A percentile compares a stretch with the other conserved stretches of the same genome.
Evolutionary conservation across 768 basidiomycete species (phyloP).

Genomic region (Hygrophoropsis aurantiaca): DNA sequence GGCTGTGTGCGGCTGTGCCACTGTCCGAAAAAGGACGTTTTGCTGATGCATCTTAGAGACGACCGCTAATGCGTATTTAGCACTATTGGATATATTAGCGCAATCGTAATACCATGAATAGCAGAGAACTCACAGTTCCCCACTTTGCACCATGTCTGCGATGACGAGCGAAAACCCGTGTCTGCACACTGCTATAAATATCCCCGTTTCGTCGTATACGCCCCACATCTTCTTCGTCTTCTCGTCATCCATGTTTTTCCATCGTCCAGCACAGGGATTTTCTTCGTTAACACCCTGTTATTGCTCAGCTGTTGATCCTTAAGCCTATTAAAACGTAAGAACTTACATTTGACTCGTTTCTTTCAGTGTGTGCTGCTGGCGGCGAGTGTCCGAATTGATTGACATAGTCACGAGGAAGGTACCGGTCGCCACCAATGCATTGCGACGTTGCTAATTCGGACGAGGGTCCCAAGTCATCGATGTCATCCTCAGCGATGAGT

Average conservation of each 20-base stretch:
- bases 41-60: no score
- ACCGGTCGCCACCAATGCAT: not conserved
- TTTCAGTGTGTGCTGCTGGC: not conserved
- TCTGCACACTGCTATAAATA: conserved; percentile 21
- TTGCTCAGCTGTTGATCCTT: no score
- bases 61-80: conserved; percentile 19
- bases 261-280: conserved; percentile 10
- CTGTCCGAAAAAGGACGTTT: no score
- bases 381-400: not conserved
- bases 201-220: conserved; percentile 5
- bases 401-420: conserved; percentile 1
- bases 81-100: conserved; percentile 1
- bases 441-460: not conserved
- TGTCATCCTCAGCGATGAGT: not conserved
- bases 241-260: conserved; percentile 14
- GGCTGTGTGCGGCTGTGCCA: no score
- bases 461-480: no score
- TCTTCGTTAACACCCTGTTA: not conserved
- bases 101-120: no score
- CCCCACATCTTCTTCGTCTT: conserved; percentile 16
- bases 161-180: conserved; percentile 22
- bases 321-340: no score
- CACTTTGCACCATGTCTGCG: conserved; percentile 24
- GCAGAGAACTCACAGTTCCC: no score
- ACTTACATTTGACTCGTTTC: no score